phyloP scores from a whole-genome alignment of 1,284 basidiomycete genomes.

The Wallemia mellicola region DNA sequence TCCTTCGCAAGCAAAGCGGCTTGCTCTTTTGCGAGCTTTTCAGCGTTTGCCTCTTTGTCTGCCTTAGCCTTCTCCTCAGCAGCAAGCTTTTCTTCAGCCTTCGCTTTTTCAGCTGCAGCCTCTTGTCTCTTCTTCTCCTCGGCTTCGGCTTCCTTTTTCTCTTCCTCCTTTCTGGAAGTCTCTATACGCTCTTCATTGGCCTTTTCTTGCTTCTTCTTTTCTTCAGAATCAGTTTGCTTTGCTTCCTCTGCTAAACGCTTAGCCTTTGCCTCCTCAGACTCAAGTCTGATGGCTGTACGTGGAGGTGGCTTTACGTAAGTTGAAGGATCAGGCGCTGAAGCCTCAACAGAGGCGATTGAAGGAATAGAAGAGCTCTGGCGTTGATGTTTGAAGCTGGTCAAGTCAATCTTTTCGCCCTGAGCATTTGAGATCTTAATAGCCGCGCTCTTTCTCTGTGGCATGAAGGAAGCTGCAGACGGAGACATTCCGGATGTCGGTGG shows the following conservation, averaged over 20 bases:
- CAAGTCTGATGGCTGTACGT: slow-evolving; percentile 3
- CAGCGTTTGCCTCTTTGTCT: slow-evolving; percentile 6
- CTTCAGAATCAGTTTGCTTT: slow-evolving; percentile 3
- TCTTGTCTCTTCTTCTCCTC: slow-evolving; percentile 18
- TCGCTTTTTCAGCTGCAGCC: slow-evolving; percentile 8
- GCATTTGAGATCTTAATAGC: slow-evolving; percentile 10
- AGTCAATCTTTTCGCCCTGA: slow-evolving; percentile 5
- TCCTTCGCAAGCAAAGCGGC: slow-evolving; percentile 14
- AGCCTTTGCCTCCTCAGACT: slow-evolving; percentile 2
- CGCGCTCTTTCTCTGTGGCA: slow-evolving; percentile 5
- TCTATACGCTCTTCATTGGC: slow-evolving; percentile 7
- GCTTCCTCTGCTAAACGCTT: slow-evolving; percentile 3
- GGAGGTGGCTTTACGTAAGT: slow-evolving; percentile 4
- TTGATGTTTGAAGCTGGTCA: slow-evolving; percentile 5
- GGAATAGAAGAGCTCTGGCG: background rate
- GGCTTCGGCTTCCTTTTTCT: slow-evolving; percentile 14
- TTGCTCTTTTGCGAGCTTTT: slow-evolving; percentile 4
- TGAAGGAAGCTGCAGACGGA: slow-evolving; percentile 3
- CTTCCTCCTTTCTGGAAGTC: slow-evolving; percentile 3
- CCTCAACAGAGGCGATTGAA: background rate
- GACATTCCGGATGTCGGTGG: background rate
- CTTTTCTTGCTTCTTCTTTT: slow-evolving; percentile 3
- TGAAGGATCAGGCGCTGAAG: slow-evolving; percentile 1
- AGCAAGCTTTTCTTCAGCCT: slow-evolving; percentile 6
- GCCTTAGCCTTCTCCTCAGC: slow-evolving; percentile 5